These are phyloP conservation scores for Sporothrix euskadiensis DNA, from an alignment of 2,329 filamentous ascomycete species.

Conservation along the genomic window DNA sequence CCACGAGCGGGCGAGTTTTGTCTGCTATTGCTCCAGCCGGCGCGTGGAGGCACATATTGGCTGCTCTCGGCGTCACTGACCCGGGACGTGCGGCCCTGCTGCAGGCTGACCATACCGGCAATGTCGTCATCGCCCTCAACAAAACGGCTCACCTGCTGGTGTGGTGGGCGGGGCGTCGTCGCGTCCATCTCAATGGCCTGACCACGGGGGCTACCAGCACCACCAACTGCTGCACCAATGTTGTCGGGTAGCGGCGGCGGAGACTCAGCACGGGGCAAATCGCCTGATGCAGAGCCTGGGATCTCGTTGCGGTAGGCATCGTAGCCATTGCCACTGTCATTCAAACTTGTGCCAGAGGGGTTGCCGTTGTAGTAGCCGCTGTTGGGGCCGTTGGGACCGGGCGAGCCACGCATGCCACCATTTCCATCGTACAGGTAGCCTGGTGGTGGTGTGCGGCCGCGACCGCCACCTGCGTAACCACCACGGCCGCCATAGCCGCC, in stretches of 20 bases:
- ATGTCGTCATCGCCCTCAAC: slow-evolving; percentile 71
- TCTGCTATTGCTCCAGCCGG: slow-evolving; percentile 53
- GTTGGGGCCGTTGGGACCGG: slow-evolving; percentile 38
- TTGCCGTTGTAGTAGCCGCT: slow-evolving; percentile 43
- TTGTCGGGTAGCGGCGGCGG: slow-evolving; percentile 60
- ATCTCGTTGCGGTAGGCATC: slow-evolving; percentile 49
- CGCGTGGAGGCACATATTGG: slow-evolving; percentile 57
- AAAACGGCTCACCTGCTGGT: slow-evolving; percentile 49
- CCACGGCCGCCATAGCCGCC: slow-evolving; percentile 42
- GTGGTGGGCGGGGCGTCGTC: slow-evolving; percentile 54
- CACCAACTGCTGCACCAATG: slow-evolving; percentile 33
- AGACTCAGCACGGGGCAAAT: slow-evolving; percentile 62
- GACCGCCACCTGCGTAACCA: slow-evolving; percentile 41
- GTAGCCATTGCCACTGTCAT: slow-evolving; percentile 41
- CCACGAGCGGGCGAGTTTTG: slow-evolving; percentile 13
- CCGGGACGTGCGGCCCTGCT: slow-evolving; percentile 50
- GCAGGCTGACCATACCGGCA: slow-evolving; percentile 70
- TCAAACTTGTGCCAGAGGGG: slow-evolving; percentile 42
- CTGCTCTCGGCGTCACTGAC: slow-evolving; percentile 33
- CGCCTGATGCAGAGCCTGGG: slow-evolving; percentile 37
- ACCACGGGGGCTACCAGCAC: slow-evolving; percentile 46
- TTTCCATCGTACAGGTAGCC: slow-evolving; percentile 46
- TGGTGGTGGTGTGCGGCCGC: slow-evolving; percentile 47
- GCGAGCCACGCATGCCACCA: slow-evolving; percentile 40
- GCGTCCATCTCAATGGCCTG: slow-evolving; percentile 82